phyloP scores from a whole-genome alignment of 2,329 filamentous ascomycete genomes.

The Aspergillus bombycis region DNA sequence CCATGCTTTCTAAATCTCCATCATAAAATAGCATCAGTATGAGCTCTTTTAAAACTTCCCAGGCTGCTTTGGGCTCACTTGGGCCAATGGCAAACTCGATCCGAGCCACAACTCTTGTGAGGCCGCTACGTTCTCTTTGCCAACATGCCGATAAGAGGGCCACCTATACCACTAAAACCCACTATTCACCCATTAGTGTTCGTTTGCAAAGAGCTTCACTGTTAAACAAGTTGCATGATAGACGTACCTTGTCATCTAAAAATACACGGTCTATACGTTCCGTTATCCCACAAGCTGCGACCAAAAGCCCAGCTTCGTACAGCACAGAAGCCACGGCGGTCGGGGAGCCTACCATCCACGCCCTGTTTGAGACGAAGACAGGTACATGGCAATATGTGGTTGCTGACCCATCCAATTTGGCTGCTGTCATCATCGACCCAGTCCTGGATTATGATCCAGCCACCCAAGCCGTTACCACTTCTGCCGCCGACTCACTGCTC shows the following conservation, averaged over 20 bases:
- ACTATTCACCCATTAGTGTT: not conserved
- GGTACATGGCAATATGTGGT: constrained; percentile 67
- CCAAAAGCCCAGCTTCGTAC: not conserved
- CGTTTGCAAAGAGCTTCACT: not conserved
- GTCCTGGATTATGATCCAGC: constrained; percentile 61
- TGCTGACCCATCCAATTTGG: constrained; percentile 53
- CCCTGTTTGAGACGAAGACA: constrained; percentile 46
- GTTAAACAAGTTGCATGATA: not conserved
- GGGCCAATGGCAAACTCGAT: too few species aligned
- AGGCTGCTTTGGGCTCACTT: not conserved
- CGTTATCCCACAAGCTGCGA: not conserved
- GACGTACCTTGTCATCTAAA: not conserved
- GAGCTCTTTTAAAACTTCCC: not conserved
- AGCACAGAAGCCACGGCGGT: not conserved
- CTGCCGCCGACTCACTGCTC: constrained; percentile 57
- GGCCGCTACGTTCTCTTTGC: not conserved
- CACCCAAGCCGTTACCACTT: constrained; percentile 51
- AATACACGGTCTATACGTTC: not conserved
- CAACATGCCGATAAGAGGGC: not conserved
- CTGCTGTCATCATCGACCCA: constrained; percentile 63
- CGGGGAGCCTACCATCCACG: constrained; percentile 31
- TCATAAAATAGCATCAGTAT: not conserved
- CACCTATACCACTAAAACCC: not conserved
- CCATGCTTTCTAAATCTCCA: not conserved
- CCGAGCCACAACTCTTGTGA: not conserved